Evolutionary conservation across 2,329 filamentous ascomycete species (phyloP), one percentile per base, ranked within the genome.

Genomic region (Epicoccum sorghinum): DNA sequence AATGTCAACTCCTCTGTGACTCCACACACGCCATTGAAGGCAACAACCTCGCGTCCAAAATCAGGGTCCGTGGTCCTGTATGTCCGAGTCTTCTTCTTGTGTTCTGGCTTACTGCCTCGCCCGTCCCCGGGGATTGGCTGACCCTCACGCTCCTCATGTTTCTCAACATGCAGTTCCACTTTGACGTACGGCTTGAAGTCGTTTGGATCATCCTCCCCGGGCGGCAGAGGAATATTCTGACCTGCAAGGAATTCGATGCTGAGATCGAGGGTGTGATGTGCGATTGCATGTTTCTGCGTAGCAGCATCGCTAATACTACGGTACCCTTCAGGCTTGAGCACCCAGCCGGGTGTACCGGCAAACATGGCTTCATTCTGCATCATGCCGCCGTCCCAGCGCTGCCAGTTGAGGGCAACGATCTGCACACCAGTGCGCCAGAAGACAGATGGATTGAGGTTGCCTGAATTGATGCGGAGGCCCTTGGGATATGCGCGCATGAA

Each of bases 351-450:
- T 45, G 90, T 89, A 8, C 86, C 89, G 1, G 86, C 83, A 74
- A 96, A 96, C 91, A 96, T 95, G 64, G 86, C 93, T 69, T 95
- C 88, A 69, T 97, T 97, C 12, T 96, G 83, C 93, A 97, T 97
- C 88, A 96, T 96, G 29, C 91, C 92, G 64, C 91, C 89, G 67
- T 97, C 92, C 74, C 89, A 87, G 57, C 87, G 88, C 75, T 98
- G 93, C 91, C 93, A 98, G 76, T 97, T 97, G 57, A 98, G 79
- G 0, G 93, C 93, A 1, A 96, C 91, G 64, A 97, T 88, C 74
- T 97, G 93, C 3, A 96, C 88, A 12, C 93, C 93, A 60, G 90
- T 88, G 29, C 91, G 84, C 93, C 93, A 97, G 75, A 93, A 95
- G 3, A 88, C 82, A 0, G 86, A 84, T 4, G 93, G 92, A 63